phyloP scores from a whole-genome alignment of 495 filamentous ascomycete species.

The Trichoderma gamsii region DNA sequence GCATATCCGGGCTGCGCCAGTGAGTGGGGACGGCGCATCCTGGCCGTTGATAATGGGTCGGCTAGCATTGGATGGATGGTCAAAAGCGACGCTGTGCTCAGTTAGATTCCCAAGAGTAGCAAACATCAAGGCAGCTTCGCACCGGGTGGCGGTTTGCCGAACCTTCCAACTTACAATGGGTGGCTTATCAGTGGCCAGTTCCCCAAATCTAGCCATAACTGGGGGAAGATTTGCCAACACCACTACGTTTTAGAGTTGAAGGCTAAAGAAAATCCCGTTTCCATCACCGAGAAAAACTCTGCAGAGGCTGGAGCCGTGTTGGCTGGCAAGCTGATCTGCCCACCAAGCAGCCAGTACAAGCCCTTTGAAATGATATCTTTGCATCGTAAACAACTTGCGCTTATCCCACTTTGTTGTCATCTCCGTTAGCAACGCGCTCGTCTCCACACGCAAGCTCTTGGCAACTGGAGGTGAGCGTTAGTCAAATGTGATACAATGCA shows the following conservation, averaged over 20 bases:
- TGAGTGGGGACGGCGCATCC: not conserved
- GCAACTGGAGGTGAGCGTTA: not conserved
- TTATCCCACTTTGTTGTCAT: not conserved
- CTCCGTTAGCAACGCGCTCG: not conserved
- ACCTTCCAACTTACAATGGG: not conserved
- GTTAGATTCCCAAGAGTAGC: not conserved
- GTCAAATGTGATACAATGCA: slow-evolving; percentile 2
- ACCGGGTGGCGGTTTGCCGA: not conserved
- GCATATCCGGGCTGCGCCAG: not conserved
- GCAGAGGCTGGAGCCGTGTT: not conserved
- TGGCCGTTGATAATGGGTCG: not conserved
- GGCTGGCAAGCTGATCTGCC: not conserved
- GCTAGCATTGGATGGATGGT: not conserved
- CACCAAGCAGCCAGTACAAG: not conserved
- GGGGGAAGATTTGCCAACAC: not conserved
- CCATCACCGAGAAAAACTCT: not conserved
- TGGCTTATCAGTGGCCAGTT: not conserved
- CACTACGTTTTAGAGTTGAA: not conserved
- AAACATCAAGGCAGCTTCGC: not conserved
- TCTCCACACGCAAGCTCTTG: not conserved
- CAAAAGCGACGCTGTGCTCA: not conserved
- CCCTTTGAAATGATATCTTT: not conserved
- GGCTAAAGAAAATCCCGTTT: not conserved
- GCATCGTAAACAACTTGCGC: not conserved
- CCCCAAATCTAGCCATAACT: not conserved